Base-by-base conservation (phyloP, 2,329 filamentous ascomycete species). In the Penicillium verrucosum region DNA sequence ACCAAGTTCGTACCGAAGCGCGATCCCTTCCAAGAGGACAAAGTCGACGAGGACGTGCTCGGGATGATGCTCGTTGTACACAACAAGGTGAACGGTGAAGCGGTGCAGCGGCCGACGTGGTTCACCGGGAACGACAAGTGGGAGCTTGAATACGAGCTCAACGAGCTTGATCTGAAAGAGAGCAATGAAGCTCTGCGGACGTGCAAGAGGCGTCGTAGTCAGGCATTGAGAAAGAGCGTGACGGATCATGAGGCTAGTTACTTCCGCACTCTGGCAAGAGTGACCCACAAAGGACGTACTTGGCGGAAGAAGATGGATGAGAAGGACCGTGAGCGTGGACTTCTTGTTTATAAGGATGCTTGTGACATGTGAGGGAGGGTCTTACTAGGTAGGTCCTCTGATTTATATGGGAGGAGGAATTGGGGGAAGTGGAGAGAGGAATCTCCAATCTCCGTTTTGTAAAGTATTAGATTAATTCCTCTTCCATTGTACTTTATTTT, bases 71-170 rank as follows among this genome's bases (percentile, higher is more conserved):
- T 97, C 54, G 87, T 85, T 0, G 78, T 90, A 48, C 84, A 84
- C 62, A 94, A 89, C 77, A 84, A 82, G 61, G 82, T 96, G 52
- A 88, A 94, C 67, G 86, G 83, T 18, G 52, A 77, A 12, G 81
- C 82, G 52, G 83, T 90, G 1, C 68, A 77, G 0, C 85, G 91
- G 3, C 89, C 91, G 0, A 29, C 23, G 4, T 18, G 41, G 41
- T 70, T 87, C 44, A 72, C 50, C 0, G 32, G 65, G 14, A 21
- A 65, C 0, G 81, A 85, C 61, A 67, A 76, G 8, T 97, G 92
- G 92, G 72, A 76, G 0, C 78, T 97, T n/a, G 85, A 94, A 65
- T 97, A 96, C 73, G 81, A 86, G 36, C 75, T 97, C 46, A 81
- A 82, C 44, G 88, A 92, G 61, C 77, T 92, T 2, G 51, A 73